Evolutionary conservation across 2,329 filamentous ascomycete species (phyloP), one percentile per base, ranked within the genome.

Genomic region (Colletotrichum sp.): DNA sequence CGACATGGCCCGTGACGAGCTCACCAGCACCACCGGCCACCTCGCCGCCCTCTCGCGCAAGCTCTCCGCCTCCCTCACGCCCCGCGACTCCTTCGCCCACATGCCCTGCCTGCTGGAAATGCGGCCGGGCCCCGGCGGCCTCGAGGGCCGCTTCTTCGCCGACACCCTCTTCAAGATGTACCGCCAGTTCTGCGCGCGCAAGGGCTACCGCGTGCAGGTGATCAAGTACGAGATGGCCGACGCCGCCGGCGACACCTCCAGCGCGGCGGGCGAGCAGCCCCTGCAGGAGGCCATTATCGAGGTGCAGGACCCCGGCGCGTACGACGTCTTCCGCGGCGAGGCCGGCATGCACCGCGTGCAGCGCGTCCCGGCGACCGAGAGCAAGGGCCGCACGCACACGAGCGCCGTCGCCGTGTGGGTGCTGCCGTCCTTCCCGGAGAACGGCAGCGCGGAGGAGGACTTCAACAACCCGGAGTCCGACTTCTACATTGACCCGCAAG

Each of bases 271-370:
- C 66, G 94, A 96, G 77, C 86, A 91, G 30, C 93, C 95, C 8
- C 89, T 99, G 4, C 92, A 94, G 71, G 97, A 99, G 87, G 97
- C 95, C 9, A 92, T 99, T 28, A 89, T 99, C 30, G 96, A 98
- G 83, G 89, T 99, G 44, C 91, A 93, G 75, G 90, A 92, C 66
- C 86, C 91, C 2, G 95, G 95, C 34, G 93, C 96, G 26, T 99
- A 98, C 85, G 95, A 94, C 76, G 82, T 92, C 3, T 92, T 99
- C 80, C 92, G 96, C 76, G 93, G 93, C 80, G 97, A 99, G 85
- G 95, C 96, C 5, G 97, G 97, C 36, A 97, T 99, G 79, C 97
- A 99, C 84, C 92, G 97, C 32, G 97, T 99, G 0, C 97, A 99
- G 87, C 93, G 97, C 30, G 93, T 99, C 5, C 97, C 97, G 2